These are phyloP conservation scores for Gryganskiella cystojenkinii DNA, from an alignment of 192 early-diverging fungal genomes.

Conservation along the genomic window DNA sequence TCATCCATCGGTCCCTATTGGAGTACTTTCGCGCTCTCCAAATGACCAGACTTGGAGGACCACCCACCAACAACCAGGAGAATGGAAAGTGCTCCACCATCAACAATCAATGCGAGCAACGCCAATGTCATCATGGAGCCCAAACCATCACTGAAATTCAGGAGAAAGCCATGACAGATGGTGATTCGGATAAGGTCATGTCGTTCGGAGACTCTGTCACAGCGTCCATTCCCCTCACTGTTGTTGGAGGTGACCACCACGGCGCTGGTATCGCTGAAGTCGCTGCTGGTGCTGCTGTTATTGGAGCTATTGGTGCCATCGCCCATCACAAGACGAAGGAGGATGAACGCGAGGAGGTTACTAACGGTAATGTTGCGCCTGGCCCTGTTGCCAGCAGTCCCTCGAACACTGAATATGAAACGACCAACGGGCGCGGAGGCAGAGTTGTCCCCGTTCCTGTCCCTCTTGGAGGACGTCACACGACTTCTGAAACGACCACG, in stretches of 20 bases:
- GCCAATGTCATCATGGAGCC: too few relatives aligned
- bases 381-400: slow-evolving; percentile 21
- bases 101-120: too few relatives aligned
- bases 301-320: not conserved
- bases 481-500: slow-evolving; percentile 4
- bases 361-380: slow-evolving; percentile 43
- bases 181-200: not conserved
- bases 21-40: slow-evolving; percentile 12
- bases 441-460: slow-evolving; percentile 16
- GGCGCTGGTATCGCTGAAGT: slow-evolving; percentile 8
- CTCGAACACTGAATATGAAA: slow-evolving; percentile 1
- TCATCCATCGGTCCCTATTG: slow-evolving; percentile 13
- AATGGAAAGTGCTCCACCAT: not conserved
- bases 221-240: too few relatives aligned
- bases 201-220: too few relatives aligned
- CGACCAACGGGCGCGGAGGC: not conserved
- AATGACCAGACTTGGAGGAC: not conserved
- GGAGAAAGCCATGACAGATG: not conserved
- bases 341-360: slow-evolving; percentile 24
- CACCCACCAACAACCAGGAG: slow-evolving; percentile 3
- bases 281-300: not conserved
- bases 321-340: slow-evolving; percentile 22
- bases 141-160: too few relatives aligned
- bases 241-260: not conserved
- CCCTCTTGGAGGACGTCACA: slow-evolving; percentile 12